Evolutionary conservation across 176 grass and related monocot species (phyloP), one percentile per base, ranked within the genome.

Genomic region (Avena sativa): DNA sequence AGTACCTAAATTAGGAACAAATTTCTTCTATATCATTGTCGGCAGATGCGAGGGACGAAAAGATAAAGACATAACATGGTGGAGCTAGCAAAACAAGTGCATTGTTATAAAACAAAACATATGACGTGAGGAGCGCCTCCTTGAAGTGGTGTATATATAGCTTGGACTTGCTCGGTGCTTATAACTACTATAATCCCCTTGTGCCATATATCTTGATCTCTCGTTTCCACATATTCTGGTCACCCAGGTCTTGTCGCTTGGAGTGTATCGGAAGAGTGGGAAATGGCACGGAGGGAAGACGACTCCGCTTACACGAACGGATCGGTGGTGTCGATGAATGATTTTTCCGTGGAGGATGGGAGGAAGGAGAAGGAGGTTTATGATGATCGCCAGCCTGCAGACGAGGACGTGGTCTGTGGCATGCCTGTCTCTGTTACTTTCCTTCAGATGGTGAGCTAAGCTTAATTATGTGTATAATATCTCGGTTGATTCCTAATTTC

Each of bases 221-320:
- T 15, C 14, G 21, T 7, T 80, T 63, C 59, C 8, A 80, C n/a
- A 47, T 34, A 34, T 62, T 25, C 32, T 20, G 16, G 20, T 65
- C 13, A 3, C 6, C 61, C 23, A 12, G 69, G 40, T 43, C 1
- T 6, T 5, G 40, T 43, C 40, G 40, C 40, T 43, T 43, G 0
- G 20, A 8, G 17, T 34, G 62, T 13, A 19, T 1, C 34, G 43
- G 19, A 0, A 51, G 38, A 70, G 71, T 2, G 0, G 25, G 26
- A 88, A 9, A 89, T 88, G 87, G 90, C 78, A 9, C 49, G 79
- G 78, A 44, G 87, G 82, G 90, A 89, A 30, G 84, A 86, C 15
- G 79, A 86, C 23, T 88, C 89, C 0, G 73, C 73, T 17, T 81
- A 86, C 71, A 78, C 74, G 25, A 89, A 92, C 14, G 90, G 79